Evolutionary conservation across 352 stramenopile species (phyloP), one percentile per base, ranked within the genome.

Genomic region (Pythium oligandrum): DNA sequence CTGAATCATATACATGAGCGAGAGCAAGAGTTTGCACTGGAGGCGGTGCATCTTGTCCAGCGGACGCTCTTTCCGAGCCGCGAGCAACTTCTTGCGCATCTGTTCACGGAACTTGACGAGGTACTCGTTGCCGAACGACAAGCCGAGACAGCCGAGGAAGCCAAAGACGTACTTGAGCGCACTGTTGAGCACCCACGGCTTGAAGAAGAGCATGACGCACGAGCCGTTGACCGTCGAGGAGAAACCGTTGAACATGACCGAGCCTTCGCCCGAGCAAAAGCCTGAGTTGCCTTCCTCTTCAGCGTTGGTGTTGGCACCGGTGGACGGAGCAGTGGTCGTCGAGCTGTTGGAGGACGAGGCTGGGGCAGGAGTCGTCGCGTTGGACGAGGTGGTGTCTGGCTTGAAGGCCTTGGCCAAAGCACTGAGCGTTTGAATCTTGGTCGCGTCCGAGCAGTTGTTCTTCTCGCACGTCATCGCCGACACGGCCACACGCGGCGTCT

Each of bases 161-260:
- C 71, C 82, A 12, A 89, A 71, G 12, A 71, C 57, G 64, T 93
- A 93, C 66, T 93, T 93, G 51, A 78, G 40, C 10, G 59, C 68
- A 45, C 61, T 86, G 55, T 86, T 78, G 43, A 93, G 74, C 46
- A 90, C 76, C 82, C 82, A 93, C 34, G 82, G 75, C 38, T 78
- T 68, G 64, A 93, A 93, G 50, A 93, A 81, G 38, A 93, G 67
- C 53, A 77, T 68, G 44, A 86, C 72, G 48, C 82, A 93, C 39
- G 75, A 80, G 39, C 75, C 79, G 61, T 86, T 69, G 48, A 87
- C 82, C 11, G 77, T 79, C 53, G 72, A 75, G 60, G 88, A 77
- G 61, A 93, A 93, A 38, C 82, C 82, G 50, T 88, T 88, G 51
- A 90, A 88, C 82, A 92, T 92, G 43, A 86, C 76, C 3, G 81